Conservation (phyloP, 768 basidiomycete species). For the Inosperma sp. region DNA sequence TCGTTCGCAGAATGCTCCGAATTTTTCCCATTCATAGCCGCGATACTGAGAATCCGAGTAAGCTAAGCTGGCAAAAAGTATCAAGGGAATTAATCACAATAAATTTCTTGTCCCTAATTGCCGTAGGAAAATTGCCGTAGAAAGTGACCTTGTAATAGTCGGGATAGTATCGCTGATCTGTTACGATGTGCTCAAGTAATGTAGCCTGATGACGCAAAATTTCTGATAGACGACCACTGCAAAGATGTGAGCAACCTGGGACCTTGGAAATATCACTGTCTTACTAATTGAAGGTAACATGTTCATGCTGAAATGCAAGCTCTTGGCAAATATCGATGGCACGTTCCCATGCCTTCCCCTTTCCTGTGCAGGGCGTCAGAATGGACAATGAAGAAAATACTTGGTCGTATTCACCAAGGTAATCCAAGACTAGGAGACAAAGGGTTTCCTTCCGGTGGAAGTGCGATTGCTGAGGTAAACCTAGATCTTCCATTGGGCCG, state of each 20-base stretch:
- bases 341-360: constrained; percentile 96
- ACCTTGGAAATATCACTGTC: constrained; percentile 22
- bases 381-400: constrained; percentile 1
- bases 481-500: constrained; percentile 84
- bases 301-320: constrained; percentile 80
- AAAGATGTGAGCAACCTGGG: constrained; percentile 11
- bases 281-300: constrained; percentile 88
- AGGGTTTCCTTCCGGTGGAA: constrained; percentile 94
- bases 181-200: constrained; percentile 80
- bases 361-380: constrained; percentile 47
- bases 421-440: constrained; percentile 88
- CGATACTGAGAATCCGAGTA: constrained; percentile 57
- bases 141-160: constrained; percentile 94
- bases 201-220: constrained; percentile 85
- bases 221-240: constrained; percentile 77
- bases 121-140: constrained; percentile 85
- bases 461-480: constrained; percentile 86
- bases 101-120: constrained; percentile 85
- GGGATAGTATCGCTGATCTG: constrained; percentile 77
- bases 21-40: constrained; percentile 94
- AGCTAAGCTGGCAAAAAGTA: constrained; percentile 8
- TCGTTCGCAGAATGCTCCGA: constrained; percentile 81
- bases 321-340: constrained; percentile 94
- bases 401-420: constrained; percentile 56
- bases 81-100: constrained; percentile 52